These are phyloP conservation scores for Podaxis sp. DNA, from an alignment of 768 basidiomycete genomes.

Conservation along the genomic window DNA sequence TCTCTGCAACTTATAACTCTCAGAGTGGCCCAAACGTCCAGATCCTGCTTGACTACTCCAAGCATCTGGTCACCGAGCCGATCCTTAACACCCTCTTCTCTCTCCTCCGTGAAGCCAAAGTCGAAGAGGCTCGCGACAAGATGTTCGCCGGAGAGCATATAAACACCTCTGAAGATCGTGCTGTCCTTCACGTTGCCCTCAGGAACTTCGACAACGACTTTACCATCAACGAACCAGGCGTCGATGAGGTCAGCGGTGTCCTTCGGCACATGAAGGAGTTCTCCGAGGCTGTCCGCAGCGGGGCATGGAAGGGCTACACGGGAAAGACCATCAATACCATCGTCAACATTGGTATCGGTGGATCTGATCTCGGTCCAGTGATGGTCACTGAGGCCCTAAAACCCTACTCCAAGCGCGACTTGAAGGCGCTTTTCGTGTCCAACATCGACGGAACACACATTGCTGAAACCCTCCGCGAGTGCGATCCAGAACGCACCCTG, in stretches of 20 bases:
- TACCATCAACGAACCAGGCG: constrained; percentile 78
- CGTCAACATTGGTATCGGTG: constrained; percentile 99
- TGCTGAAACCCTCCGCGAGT: constrained; percentile 78
- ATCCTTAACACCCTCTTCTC: constrained; percentile 76
- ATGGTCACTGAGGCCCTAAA: constrained; percentile 99
- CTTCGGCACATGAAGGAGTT: constrained; percentile 92
- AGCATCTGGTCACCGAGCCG: constrained; percentile 89
- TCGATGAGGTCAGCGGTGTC: constrained; percentile 78
- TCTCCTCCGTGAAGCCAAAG: constrained; percentile 82
- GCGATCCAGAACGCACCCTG: constrained; percentile 89
- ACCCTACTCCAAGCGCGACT: constrained; percentile 85
- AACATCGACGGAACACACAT: constrained; percentile 99
- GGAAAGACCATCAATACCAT: constrained; percentile 92
- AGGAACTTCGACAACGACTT: constrained; percentile 71
- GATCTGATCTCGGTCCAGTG: constrained; percentile 96
- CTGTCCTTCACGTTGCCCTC: constrained; percentile 93
- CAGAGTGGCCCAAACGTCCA: constrained; percentile 65
- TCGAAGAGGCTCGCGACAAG: constrained; percentile 83
- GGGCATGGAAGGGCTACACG: constrained; percentile 95
- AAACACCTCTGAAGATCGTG: constrained; percentile 97
- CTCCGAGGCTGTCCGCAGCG: constrained; percentile 78
- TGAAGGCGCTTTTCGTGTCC: constrained; percentile 87
- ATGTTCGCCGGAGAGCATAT: constrained; percentile 98
- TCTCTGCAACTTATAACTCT: constrained; percentile 75
- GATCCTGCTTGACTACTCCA: constrained; percentile 94